phyloP scores from a whole-genome alignment of 148 eudicot species.

The Rhododendron mucronatum region DNA sequence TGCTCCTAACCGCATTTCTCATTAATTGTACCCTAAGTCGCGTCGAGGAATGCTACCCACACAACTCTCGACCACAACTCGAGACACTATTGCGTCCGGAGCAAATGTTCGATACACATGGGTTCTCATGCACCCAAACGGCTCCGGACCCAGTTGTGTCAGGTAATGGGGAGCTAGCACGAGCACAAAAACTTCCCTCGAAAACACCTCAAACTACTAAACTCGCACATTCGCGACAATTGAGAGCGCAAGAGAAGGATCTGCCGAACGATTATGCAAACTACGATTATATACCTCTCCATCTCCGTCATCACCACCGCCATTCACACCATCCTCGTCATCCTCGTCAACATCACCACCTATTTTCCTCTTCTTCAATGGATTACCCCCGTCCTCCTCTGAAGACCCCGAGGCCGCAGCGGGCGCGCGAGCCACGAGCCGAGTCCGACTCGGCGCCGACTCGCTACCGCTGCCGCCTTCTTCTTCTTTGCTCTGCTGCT shows the following conservation, averaged over 20 bases:
- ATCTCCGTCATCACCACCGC: constrained; percentile 15
- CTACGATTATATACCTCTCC: constrained; percentile 20
- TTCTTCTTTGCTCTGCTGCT: constrained; percentile 10
- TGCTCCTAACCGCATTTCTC: too few species aligned
- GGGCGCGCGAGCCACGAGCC: constrained; percentile 34
- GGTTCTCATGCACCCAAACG: too few species aligned
- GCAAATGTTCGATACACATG: background rate
- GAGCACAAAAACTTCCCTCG: background rate
- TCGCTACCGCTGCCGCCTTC: constrained; percentile 3
- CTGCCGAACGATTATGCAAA: background rate
- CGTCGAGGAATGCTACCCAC: too few species aligned
- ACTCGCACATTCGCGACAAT: background rate
- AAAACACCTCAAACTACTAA: background rate
- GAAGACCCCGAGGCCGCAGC: constrained; percentile 24
- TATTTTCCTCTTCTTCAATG: constrained; percentile 50
- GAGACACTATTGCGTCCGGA: too few species aligned
- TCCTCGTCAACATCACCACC: constrained; percentile 16
- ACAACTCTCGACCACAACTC: too few species aligned
- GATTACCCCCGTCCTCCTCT: constrained; percentile 27
- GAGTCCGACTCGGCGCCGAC: constrained; percentile 26
- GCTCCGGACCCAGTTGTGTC: too few species aligned
- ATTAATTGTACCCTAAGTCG: too few species aligned
- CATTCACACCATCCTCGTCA: constrained; percentile 15
- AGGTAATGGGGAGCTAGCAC: too few species aligned
- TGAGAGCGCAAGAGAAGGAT: background rate